Percentiles rank a stretch among this genome's conserved stretches.
These are phyloP conservation scores for Saccharomycopsis synnaedendra DNA, from an alignment of 805 yeast species.

Conservation along the genomic window DNA sequence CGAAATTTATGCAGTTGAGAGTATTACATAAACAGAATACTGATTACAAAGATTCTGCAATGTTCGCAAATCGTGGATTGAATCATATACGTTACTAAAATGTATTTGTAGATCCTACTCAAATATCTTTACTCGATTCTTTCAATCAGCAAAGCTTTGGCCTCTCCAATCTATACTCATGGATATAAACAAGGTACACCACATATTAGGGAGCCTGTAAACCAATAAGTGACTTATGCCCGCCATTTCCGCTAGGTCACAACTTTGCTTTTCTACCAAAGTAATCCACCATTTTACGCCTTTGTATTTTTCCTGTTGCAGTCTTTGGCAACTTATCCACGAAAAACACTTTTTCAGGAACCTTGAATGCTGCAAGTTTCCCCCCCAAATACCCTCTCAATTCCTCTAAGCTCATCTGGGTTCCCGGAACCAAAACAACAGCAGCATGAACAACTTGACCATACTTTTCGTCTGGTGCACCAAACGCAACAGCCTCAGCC, in stretches of 20 bases:
- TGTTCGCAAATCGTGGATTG: too few relatives aligned
- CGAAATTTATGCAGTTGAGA: too few relatives aligned
- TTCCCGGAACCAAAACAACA: conserved; percentile 39
- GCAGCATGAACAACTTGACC: conserved; percentile 69
- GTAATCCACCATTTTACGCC: conserved; percentile 50
- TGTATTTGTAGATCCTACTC: too few relatives aligned
- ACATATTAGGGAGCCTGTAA: too few relatives aligned
- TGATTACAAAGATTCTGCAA: too few relatives aligned
- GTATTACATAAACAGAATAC: too few relatives aligned
- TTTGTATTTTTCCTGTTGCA: conserved; percentile 68
- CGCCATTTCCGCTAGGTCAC: not conserved
- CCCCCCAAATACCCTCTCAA: conserved; percentile 33
- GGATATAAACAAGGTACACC: too few relatives aligned
- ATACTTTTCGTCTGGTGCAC: conserved; percentile 53
- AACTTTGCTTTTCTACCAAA: conserved; percentile 24
- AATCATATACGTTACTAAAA: too few relatives aligned
- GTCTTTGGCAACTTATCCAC: conserved; percentile 60
- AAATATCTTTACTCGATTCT: too few relatives aligned
- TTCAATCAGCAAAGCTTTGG: too few relatives aligned
- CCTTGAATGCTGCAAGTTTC: conserved; percentile 44
- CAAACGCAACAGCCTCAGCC: conserved; percentile 61
- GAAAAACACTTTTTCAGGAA: conserved; percentile 47
- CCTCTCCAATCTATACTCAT: too few relatives aligned
- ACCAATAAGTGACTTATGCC: too few relatives aligned
- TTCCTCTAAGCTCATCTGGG: conserved; percentile 29